Conservation (phyloP, 495 filamentous ascomycete species). For the Daldinia bambusicola region DNA sequence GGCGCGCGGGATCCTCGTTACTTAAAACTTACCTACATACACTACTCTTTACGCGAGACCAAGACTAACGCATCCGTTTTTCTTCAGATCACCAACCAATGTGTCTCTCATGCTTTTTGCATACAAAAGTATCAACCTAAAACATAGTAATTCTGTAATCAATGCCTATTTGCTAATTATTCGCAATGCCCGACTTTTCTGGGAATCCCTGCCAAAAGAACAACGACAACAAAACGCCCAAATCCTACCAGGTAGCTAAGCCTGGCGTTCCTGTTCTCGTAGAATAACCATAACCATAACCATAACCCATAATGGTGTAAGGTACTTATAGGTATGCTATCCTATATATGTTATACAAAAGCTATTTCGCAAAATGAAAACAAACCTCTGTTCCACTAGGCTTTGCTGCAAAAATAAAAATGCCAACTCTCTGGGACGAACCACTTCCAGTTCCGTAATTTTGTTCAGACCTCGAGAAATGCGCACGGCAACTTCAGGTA, state of each 20-base stretch:
- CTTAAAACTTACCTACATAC: neutral
- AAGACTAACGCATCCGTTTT: conserved; percentile 22
- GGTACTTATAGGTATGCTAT: conserved; percentile 9
- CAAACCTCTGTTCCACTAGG: neutral
- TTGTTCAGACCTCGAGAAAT: neutral
- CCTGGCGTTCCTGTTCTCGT: neutral
- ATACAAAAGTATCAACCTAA: conserved; percentile 1
- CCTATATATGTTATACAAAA: conserved; percentile 24
- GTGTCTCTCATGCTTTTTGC: neutral
- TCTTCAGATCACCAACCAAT: neutral
- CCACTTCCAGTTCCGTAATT: neutral
- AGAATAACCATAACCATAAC: conserved; percentile 6
- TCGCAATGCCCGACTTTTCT: neutral
- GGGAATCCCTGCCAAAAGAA: conserved; percentile 10
- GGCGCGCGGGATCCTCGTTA: conserved; percentile 3
- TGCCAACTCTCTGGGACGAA: neutral
- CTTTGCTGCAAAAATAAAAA: neutral
- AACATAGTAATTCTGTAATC: conserved; percentile 17
- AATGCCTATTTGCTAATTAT: neutral
- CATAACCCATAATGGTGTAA: neutral
- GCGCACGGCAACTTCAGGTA: neutral
- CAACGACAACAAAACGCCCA: conserved; percentile 27
- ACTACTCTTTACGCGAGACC: neutral
- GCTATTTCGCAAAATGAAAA: conserved; percentile 9
- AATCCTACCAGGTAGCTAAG: conserved; percentile 7